A percentile compares a stretch with the other conserved stretches of the same genome.
phyloP scores from a whole-genome alignment of 306 rosid species.

The Chamaecrista fasciculata region DNA sequence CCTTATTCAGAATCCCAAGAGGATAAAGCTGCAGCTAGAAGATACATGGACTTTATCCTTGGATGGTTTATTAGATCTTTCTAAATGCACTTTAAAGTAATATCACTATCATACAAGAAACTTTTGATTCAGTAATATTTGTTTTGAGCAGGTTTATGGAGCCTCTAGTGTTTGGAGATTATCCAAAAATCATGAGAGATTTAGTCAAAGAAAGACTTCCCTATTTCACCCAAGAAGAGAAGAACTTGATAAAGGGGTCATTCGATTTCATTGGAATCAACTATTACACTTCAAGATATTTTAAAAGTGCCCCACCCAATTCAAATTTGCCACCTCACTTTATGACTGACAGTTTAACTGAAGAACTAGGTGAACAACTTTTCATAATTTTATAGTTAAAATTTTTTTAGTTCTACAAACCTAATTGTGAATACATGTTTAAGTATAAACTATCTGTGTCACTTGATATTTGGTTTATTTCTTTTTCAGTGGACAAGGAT shows the following conservation, averaged over 20 bases:
- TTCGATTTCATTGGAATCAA: conserved; percentile 42
- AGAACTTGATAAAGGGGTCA: conserved; percentile 20
- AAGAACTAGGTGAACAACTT: not conserved
- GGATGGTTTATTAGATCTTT: conserved; percentile 30
- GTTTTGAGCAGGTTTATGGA: conserved; percentile 21
- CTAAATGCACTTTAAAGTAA: not conserved
- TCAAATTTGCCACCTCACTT: not conserved
- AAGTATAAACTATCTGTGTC: too few relatives aligned
- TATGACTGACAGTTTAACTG: not conserved
- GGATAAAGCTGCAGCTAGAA: conserved; percentile 38
- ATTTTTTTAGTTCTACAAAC: too few relatives aligned
- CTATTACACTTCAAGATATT: conserved; percentile 31
- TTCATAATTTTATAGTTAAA: conserved; percentile 13
- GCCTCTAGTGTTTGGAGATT: conserved; percentile 26
- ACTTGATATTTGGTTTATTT: too few relatives aligned
- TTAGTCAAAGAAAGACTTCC: conserved; percentile 22
- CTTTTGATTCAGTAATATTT: not conserved
- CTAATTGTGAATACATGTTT: too few relatives aligned
- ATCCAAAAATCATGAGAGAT: conserved; percentile 18
- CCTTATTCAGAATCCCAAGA: conserved; percentile 23
- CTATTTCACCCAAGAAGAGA: conserved; percentile 10
- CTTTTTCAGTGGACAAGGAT: not conserved
- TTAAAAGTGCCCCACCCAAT: not conserved
- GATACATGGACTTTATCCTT: conserved; percentile 34
- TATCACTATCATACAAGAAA: not conserved